Evolutionary conservation across 2,329 filamentous ascomycete genomes (phyloP).

Genomic region (Fusarium tricinctum): DNA sequence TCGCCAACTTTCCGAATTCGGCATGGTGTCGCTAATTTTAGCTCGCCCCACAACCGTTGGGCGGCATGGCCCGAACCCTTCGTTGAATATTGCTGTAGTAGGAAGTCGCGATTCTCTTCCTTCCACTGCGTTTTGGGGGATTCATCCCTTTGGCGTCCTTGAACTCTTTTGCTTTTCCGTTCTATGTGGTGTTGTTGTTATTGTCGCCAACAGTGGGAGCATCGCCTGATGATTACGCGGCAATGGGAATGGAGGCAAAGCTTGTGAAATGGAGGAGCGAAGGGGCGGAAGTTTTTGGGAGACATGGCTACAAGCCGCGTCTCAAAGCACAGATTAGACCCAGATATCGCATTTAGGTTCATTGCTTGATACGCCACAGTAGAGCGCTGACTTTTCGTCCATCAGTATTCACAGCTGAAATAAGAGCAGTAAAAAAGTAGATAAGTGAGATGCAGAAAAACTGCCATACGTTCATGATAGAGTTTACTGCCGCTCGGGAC

Average conservation of each 20-base stretch:
- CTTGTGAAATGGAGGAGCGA: constrained; percentile 15
- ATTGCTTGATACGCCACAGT: background rate
- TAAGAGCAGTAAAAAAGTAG: background rate
- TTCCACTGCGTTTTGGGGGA: background rate
- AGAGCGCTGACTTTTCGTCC: background rate
- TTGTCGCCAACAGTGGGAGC: background rate
- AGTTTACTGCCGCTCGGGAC: background rate
- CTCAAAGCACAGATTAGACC: background rate
- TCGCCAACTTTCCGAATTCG: background rate
- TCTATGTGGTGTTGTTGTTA: background rate
- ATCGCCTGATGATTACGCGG: constrained; percentile 23
- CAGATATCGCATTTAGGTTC: background rate
- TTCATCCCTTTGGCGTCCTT: background rate
- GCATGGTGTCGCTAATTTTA: constrained; percentile 5
- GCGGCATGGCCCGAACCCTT: background rate
- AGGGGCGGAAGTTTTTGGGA: constrained; percentile 17
- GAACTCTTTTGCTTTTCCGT: background rate
- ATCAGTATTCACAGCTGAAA: background rate
- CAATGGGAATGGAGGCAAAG: constrained; percentile 31
- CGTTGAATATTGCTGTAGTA: too few species aligned
- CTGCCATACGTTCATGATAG: rapidly evolving
- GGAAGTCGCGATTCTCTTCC: background rate
- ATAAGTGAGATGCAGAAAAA: background rate
- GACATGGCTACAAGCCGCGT: constrained; percentile 12
- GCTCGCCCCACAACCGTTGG: background rate